These are phyloP conservation scores for Mycena metata DNA, from an alignment of 768 basidiomycete species.

Conservation along the genomic window DNA sequence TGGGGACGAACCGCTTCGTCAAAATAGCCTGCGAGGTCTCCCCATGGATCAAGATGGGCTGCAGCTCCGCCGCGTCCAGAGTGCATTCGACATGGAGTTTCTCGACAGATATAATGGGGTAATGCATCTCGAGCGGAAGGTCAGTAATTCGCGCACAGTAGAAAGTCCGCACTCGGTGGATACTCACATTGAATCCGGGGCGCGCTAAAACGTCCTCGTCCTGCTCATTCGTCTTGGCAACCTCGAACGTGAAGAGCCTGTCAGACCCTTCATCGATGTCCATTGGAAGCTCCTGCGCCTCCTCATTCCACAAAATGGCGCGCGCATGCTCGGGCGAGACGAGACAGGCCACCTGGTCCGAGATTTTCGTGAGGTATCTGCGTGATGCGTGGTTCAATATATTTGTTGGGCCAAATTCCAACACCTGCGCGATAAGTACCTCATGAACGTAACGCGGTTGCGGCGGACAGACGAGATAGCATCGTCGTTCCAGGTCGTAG, in stretches of 20 bases:
- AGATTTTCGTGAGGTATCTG: conserved; percentile 72
- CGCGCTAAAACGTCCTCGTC: conserved; percentile 62
- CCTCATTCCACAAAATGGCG: conserved; percentile 59
- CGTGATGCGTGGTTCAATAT: conserved; percentile 7
- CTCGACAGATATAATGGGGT: conserved; percentile 32
- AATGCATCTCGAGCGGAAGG: neutral
- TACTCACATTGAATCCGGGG: conserved; percentile 61
- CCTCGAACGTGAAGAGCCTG: conserved; percentile 66
- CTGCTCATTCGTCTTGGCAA: conserved; percentile 67
- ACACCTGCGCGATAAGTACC: conserved; percentile 51
- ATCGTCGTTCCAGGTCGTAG: conserved; percentile 69
- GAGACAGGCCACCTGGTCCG: conserved; percentile 67
- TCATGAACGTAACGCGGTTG: conserved; percentile 74
- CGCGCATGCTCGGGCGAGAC: conserved; percentile 62
- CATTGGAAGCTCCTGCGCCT: conserved; percentile 42
- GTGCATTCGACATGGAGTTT: conserved; percentile 25
- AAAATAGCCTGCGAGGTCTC: conserved; percentile 59
- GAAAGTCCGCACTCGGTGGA: too few relatives aligned
- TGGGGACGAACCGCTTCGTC: conserved; percentile 45
- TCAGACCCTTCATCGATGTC: conserved; percentile 58
- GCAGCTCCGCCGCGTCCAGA: conserved; percentile 22
- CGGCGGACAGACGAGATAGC: conserved; percentile 58
- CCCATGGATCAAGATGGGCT: conserved; percentile 52
- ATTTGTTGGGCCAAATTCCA: neutral
- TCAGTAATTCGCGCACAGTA: neutral